phyloP scores from a whole-genome alignment of 768 basidiomycete species.

The Rhodotorula kratochvilovae region DNA sequence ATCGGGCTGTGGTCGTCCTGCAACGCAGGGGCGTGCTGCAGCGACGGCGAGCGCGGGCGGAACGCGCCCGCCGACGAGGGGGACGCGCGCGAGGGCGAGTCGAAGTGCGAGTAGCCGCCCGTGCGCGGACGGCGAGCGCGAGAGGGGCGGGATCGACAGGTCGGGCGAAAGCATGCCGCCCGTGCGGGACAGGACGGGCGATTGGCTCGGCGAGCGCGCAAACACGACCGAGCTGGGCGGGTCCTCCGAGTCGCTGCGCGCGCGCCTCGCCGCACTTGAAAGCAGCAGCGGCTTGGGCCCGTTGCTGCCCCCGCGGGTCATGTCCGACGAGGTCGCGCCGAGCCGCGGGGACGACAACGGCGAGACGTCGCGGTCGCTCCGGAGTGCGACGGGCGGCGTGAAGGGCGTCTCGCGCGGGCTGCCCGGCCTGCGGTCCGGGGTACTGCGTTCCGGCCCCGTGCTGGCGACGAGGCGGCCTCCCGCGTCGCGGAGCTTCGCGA shows the following conservation, averaged over 20 bases:
- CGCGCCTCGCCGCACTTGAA: conserved; percentile 14
- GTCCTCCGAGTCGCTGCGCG: conserved; percentile 19
- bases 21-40: neutral
- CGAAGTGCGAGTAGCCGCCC: conserved; percentile 12
- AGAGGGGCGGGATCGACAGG: conserved; percentile 20
- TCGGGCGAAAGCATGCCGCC: conserved; percentile 15
- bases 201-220: conserved; percentile 7
- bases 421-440: neutral
- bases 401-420: conserved; percentile 31
- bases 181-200: conserved; percentile 17
- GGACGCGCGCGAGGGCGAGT: conserved; percentile 2
- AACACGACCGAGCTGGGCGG: neutral
- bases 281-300: conserved; percentile 32
- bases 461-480: conserved; percentile 11
- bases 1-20: conserved; percentile 26
- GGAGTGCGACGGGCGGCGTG: conserved; percentile 12
- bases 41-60: conserved; percentile 22
- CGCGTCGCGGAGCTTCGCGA: conserved; percentile 13
- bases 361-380: neutral
- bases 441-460: neutral
- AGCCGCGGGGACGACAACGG: neutral
- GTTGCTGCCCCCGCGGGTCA: neutral
- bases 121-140: conserved; percentile 19
- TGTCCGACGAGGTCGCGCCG: neutral
- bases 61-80: neutral